Evolutionary conservation across 176 grass and related monocot genomes (phyloP), one percentile per base, ranked within the genome.

Genomic region (Pontederia paniculata): DNA sequence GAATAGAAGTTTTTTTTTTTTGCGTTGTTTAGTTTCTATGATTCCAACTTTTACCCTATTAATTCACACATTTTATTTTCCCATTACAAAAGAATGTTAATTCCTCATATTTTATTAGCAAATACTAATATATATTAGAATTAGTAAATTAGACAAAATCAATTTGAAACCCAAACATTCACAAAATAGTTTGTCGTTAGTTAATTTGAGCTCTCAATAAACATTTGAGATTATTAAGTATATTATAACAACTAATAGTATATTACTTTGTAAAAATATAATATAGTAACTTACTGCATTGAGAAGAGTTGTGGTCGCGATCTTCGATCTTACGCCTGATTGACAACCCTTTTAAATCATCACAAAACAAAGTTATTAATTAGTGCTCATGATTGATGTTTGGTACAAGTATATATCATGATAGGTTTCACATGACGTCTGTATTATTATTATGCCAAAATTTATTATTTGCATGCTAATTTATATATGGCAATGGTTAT

Each of bases 301-400:
- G 14, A 48, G 20, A 4, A 80, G 70, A 69, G 67, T 70, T 49
- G 69, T 18, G 12, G 77, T 80, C 23, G 77, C 77, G 23, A 67
- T 54, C 47, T 69, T 80, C 10, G 77, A 73, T 56, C 77, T 63
- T 7, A 80, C 63, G 42, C 77, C 77, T 14, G 77, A 23, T 56
- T 59, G 65, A 65, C 77, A 80, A 57, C 63, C 77, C 77, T 80
- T 45, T 41, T 22, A 14, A 15, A 58, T 68, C 6, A 50, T 42
- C 11, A 69, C 37, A 42, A 52, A 15, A 52, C 64, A 45, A 63
- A 18, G 44, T 13, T 21, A 43, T 52, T n/a, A 60, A 23, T 19
- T 21, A 2, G 8, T 15, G 41, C 28, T 50, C 54, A 43, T 3
- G 23, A 23, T 16, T 28, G 17, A 22, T 43, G 28, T 42, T 73